Conservation (phyloP, 2,329 filamentous ascomycete species). For the Aspergillus spinulosporus region DNA sequence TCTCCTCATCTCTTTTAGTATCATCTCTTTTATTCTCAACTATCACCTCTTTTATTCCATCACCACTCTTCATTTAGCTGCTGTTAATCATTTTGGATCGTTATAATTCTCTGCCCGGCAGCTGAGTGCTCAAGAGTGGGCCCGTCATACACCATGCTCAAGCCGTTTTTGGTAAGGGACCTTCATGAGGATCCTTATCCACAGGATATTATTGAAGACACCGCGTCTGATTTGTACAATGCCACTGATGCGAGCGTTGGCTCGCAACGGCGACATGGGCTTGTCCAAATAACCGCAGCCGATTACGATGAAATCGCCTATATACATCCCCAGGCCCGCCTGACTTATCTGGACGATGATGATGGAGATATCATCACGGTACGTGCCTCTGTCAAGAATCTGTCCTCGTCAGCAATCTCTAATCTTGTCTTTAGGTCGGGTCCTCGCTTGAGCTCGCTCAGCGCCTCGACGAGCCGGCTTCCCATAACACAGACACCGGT, state of each 20-base stretch:
- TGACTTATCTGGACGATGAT: conserved; percentile 50
- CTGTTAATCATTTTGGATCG: neutral
- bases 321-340: conserved; percentile 42
- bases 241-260: neutral
- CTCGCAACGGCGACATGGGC: conserved; percentile 25
- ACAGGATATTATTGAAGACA: conserved; percentile 19
- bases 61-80: neutral
- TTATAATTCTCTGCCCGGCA: neutral
- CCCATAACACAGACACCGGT: conserved; percentile 14
- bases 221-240: conserved; percentile 11
- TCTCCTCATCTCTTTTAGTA: neutral
- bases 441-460: conserved; percentile 50
- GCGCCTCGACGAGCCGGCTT: conserved; percentile 45
- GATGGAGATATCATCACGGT: conserved; percentile 50
- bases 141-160: conserved; percentile 35
- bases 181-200: conserved; percentile 28
- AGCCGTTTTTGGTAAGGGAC: conserved; percentile 44
- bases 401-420: conserved; percentile 9
- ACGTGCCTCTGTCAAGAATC: conserved; percentile 20
- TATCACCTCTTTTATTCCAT: neutral
- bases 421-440: conserved; percentile 40
- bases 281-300: conserved; percentile 43
- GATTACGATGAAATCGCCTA: conserved; percentile 47
- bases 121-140: conserved; percentile 6
- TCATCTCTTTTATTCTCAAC: conserved; percentile 1